phyloP scores from a whole-genome alignment of 345 rosid species.

The Sonneratia alba region DNA sequence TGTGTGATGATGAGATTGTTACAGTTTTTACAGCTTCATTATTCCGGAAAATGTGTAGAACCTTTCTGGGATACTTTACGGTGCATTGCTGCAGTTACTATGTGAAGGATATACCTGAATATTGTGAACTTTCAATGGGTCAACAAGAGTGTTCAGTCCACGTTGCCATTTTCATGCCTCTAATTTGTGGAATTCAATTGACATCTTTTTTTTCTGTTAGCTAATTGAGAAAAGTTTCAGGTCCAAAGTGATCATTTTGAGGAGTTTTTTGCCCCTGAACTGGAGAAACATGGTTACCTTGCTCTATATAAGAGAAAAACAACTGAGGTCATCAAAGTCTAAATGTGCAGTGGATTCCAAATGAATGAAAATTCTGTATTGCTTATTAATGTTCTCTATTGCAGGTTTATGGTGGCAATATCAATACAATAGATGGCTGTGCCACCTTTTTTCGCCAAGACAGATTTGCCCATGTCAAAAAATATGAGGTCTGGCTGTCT shows the following conservation, averaged over 20 bases:
- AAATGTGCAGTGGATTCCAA: not conserved
- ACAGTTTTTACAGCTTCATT: no score
- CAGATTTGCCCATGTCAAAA: slow-evolving; percentile 41
- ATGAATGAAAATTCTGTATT: not conserved
- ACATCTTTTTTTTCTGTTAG: not conserved
- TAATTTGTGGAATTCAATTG: not conserved
- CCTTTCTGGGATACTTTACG: no score
- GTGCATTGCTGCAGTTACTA: no score
- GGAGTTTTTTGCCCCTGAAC: slow-evolving; percentile 86
- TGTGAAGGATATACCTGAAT: not conserved
- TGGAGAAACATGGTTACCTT: slow-evolving; percentile 95
- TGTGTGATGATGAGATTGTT: no score
- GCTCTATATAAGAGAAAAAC: slow-evolving; percentile 69
- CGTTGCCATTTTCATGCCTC: not conserved
- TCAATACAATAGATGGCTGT: slow-evolving; percentile 35
- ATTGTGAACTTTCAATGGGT: not conserved
- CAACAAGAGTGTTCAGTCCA: not conserved
- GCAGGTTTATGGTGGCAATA: slow-evolving; percentile 33
- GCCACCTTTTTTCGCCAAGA: slow-evolving; percentile 45
- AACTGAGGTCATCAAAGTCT: slow-evolving; percentile 17
- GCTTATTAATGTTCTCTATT: not conserved
- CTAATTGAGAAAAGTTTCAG: slow-evolving; percentile 32
- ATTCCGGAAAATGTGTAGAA: no score
- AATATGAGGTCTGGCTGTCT: slow-evolving; percentile 37
- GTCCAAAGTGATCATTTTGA: slow-evolving; percentile 93